These are phyloP conservation scores for Pythium insidiosum DNA, from an alignment of 352 stramenopile genomes.

Conservation along the genomic window DNA sequence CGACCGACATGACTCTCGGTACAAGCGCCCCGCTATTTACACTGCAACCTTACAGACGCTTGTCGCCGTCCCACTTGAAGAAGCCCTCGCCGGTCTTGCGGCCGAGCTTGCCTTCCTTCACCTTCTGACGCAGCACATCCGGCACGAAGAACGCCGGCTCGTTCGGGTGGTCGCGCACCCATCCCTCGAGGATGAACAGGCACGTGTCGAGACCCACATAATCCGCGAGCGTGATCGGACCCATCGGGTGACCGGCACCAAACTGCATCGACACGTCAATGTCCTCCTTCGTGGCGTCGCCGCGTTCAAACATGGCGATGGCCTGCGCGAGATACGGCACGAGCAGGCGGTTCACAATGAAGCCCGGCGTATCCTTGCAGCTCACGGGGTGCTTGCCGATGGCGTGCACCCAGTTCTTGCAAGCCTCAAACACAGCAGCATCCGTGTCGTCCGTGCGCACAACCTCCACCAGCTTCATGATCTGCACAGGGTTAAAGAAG, in stretches of 20 bases:
- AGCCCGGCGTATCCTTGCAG: constrained; percentile 95
- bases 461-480: constrained; percentile 97
- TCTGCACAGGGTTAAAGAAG: constrained; percentile 97
- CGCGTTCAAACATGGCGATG: constrained; percentile 92
- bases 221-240: constrained; percentile 90
- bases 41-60: constrained; percentile 74
- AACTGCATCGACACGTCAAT: constrained; percentile 98
- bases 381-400: constrained; percentile 93
- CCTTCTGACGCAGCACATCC: constrained; percentile 86
- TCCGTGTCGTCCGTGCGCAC: constrained; percentile 92
- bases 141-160: constrained; percentile 95
- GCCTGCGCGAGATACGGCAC: constrained; percentile 80
- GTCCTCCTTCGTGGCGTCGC: constrained; percentile 92
- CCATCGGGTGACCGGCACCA: constrained; percentile 96
- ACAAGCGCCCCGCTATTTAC: no score
- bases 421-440: constrained; percentile 85
- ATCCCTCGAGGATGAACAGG: constrained; percentile 94
- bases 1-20: no score
- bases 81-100: constrained; percentile 96
- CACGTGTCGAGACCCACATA: constrained; percentile 97
- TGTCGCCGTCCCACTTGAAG: constrained; percentile 90
- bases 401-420: constrained; percentile 85
- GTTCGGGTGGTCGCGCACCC: constrained; percentile 93
- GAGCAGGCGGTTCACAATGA: constrained; percentile 96
- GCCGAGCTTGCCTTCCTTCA: constrained; percentile 91